Percentiles rank a stretch among this genome's conserved stretches.
phyloP scores from a whole-genome alignment of 23 red algal species.

The Cyanidioschyzon merolae region DNA sequence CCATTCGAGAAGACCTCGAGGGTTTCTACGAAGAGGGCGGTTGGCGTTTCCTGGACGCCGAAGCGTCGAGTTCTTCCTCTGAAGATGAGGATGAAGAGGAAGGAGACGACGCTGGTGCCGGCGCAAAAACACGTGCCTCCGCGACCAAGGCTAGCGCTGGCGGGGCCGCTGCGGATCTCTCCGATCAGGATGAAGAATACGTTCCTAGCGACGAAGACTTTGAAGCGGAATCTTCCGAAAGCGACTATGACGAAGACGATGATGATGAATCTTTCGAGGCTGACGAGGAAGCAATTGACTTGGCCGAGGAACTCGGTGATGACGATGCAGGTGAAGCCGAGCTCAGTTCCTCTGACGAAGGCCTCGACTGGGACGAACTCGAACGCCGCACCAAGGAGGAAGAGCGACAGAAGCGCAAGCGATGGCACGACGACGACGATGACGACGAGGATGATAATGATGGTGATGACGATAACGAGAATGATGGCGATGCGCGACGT shows the following conservation, averaged over 20 bases:
- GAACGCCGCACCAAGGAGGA: constrained; percentile 51
- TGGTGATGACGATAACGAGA: background rate
- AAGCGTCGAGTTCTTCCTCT: constrained; percentile 39
- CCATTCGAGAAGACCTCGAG: constrained; percentile 66
- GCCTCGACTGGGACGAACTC: constrained; percentile 79
- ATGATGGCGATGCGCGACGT: background rate
- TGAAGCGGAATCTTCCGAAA: constrained; percentile 31
- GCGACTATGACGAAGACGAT: constrained; percentile 58
- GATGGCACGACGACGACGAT: constrained; percentile 7
- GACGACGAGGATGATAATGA: constrained; percentile 5
- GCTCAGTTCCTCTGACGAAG: constrained; percentile 80
- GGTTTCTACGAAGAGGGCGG: constrained; percentile 83
- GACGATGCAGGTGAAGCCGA: constrained; percentile 85
- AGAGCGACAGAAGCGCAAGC: constrained; percentile 17
- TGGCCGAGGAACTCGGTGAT: constrained; percentile 23
- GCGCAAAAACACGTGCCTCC: background rate
- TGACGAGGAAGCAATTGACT: constrained; percentile 55
- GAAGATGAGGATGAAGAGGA: constrained; percentile 26
- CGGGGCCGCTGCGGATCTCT: background rate
- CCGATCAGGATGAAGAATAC: constrained; percentile 33
- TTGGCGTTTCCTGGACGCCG: constrained; percentile 76
- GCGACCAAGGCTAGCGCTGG: background rate
- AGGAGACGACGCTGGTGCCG: background rate
- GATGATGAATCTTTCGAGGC: constrained; percentile 30
- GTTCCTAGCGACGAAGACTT: constrained; percentile 44